Percentiles rank a stretch among this genome's conserved stretches.
Evolutionary conservation across 306 rosid species (phyloP).

Genomic region (Casuarina glauca): DNA sequence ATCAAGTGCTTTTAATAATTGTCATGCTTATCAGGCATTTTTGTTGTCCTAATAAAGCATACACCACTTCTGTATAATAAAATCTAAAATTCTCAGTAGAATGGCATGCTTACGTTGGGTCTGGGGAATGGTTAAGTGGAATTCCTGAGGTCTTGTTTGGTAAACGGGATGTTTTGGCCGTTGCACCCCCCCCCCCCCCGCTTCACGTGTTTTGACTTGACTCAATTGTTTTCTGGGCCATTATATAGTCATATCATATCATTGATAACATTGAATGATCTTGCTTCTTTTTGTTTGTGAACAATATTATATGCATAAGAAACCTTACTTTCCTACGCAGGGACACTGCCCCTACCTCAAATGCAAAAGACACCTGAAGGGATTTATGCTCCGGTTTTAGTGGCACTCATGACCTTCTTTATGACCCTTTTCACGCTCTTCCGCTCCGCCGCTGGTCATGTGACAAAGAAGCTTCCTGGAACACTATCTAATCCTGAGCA

Average conservation of each 20-base stretch:
- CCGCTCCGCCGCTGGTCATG: conserved; percentile 39
- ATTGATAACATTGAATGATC: background rate
- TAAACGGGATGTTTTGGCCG: no score
- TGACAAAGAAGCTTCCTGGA: conserved; percentile 52
- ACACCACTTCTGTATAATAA: background rate
- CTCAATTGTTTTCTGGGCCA: background rate
- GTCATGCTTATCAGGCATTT: background rate
- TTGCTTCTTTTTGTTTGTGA: background rate
- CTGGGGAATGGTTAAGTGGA: no score
- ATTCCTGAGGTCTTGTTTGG: no score
- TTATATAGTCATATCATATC: background rate
- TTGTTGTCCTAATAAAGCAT: background rate
- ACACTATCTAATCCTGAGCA: conserved; percentile 35
- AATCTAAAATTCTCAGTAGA: background rate
- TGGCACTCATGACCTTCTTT: conserved; percentile 64
- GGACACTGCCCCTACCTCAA: conserved; percentile 43
- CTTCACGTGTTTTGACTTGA: background rate
- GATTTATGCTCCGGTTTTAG: conserved; percentile 49
- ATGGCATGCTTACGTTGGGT: background rate
- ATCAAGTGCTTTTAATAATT: background rate
- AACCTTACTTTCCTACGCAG: conserved; percentile 42
- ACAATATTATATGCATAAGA: background rate
- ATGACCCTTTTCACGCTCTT: conserved; percentile 51
- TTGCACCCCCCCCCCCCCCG: background rate
- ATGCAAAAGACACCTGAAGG: conserved; percentile 47